Conservation (phyloP, 1,284 basidiomycete species). For the Leucoagaricus sp. region DNA sequence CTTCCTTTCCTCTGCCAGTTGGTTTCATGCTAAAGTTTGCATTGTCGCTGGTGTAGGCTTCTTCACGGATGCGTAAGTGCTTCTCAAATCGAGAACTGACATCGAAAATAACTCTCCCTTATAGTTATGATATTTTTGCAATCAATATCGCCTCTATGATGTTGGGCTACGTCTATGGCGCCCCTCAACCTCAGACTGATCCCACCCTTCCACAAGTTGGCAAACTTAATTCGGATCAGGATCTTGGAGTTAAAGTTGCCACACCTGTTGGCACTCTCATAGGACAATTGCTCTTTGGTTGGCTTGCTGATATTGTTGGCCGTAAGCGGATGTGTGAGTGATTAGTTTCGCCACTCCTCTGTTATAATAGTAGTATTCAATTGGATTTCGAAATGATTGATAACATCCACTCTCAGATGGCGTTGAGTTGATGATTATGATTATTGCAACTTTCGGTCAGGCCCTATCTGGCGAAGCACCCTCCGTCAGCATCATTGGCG, state of each 20-base stretch:
- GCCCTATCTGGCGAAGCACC: constrained; percentile 59
- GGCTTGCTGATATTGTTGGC: constrained; percentile 70
- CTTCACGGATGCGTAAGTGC: constrained; percentile 77
- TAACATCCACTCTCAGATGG: constrained; percentile 49
- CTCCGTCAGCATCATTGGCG: constrained; percentile 70
- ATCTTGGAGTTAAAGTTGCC: constrained; percentile 80
- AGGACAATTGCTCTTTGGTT: constrained; percentile 73
- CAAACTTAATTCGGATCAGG: constrained; percentile 52
- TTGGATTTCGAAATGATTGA: too few relatives aligned
- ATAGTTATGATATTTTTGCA: constrained; percentile 71
- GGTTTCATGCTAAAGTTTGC: constrained; percentile 73
- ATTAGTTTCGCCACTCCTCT: neutral
- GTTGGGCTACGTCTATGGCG: constrained; percentile 76
- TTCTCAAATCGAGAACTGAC: neutral
- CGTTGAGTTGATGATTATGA: constrained; percentile 72
- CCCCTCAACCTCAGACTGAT: too few relatives aligned
- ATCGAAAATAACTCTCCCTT: too few relatives aligned
- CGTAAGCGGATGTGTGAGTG: constrained; percentile 72
- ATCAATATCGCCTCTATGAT: constrained; percentile 78
- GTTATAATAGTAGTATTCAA: too few relatives aligned
- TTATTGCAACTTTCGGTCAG: constrained; percentile 63
- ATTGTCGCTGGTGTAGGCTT: constrained; percentile 79
- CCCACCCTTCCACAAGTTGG: too few relatives aligned
- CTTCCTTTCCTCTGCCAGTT: constrained; percentile 35
- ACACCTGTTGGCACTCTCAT: constrained; percentile 63